Evolutionary conservation across 2,329 filamentous ascomycete genomes (phyloP).

Genomic region (Pyrenochaeta sp.): DNA sequence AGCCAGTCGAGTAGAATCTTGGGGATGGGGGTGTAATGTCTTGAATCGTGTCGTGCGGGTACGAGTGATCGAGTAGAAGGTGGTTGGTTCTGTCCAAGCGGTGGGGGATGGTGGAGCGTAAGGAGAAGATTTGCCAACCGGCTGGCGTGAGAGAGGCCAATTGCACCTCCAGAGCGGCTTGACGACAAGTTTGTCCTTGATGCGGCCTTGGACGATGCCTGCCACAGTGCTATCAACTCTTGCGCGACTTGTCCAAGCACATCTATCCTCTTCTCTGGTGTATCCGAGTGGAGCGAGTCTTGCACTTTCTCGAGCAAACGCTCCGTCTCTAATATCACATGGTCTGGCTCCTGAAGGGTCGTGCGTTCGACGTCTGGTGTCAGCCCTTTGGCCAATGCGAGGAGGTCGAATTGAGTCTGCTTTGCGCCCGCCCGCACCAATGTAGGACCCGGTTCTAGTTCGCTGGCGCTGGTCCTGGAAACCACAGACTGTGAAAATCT

Average conservation of each 20-base stretch:
- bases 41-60: conserved; percentile 30
- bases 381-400: conserved; percentile 75
- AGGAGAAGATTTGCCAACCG: conserved; percentile 82
- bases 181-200: conserved; percentile 22
- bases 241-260: conserved; percentile 39
- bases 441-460: conserved; percentile 28
- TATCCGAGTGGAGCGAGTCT: conserved; percentile 42
- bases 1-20: conserved; percentile 86
- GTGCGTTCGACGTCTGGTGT: conserved; percentile 66
- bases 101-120: conserved; percentile 73
- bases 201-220: conserved; percentile 58
- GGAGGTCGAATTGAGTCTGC: conserved; percentile 69
- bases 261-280: conserved; percentile 37
- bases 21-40: conserved; percentile 65
- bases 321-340: conserved; percentile 79
- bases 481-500: conserved; percentile 40
- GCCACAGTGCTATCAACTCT: conserved; percentile 51
- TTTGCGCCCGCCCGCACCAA: conserved; percentile 41
- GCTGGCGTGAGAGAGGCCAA: conserved; percentile 75
- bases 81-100: conserved; percentile 31
- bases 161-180: conserved; percentile 57
- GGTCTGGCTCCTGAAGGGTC: conserved; percentile 71
- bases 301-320: conserved; percentile 63
- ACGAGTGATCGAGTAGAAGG: conserved; percentile 36
- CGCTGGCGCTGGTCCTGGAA: conserved; percentile 49